phyloP scores from a whole-genome alignment of 1,284 basidiomycete species.

The Ustilago crameri region DNA sequence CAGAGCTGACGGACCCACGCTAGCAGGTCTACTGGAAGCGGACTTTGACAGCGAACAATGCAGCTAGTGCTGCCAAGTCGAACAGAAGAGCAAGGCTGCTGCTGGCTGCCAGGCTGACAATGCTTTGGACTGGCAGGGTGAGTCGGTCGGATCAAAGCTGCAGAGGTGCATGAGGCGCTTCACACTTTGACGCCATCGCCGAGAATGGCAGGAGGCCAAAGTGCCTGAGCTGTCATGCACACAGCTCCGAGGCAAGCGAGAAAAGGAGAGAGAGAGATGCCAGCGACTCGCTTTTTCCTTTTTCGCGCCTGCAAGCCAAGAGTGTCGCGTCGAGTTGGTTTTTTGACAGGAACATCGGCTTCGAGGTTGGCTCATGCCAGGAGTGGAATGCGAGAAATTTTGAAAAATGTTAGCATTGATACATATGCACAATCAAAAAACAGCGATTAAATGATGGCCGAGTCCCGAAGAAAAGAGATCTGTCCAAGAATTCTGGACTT shows the following conservation, averaged over 20 bases:
- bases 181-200: slow-evolving; percentile 8
- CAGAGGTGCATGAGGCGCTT: slow-evolving; percentile 20
- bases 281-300: background rate
- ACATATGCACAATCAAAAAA: no score
- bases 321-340: no score
- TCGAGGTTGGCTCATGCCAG: no score
- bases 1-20: background rate
- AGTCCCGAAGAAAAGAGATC: slow-evolving; percentile 1
- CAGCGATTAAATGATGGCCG: background rate
- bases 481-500: slow-evolving; percentile 1
- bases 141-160: slow-evolving; percentile 9
- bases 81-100: background rate
- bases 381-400: slow-evolving; percentile 1
- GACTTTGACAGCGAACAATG: slow-evolving; percentile 13
- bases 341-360: background rate
- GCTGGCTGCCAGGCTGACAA: background rate
- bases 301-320: background rate
- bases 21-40: background rate
- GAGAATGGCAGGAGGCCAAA: slow-evolving; percentile 9
- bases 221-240: background rate
- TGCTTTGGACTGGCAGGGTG: no score
- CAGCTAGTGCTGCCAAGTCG: background rate
- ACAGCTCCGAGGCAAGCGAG: background rate
- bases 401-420: background rate
- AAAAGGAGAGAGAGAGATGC: background rate